phyloP scores from a whole-genome alignment of 2,329 filamentous ascomycete genomes.

The Neonectria punicea region DNA sequence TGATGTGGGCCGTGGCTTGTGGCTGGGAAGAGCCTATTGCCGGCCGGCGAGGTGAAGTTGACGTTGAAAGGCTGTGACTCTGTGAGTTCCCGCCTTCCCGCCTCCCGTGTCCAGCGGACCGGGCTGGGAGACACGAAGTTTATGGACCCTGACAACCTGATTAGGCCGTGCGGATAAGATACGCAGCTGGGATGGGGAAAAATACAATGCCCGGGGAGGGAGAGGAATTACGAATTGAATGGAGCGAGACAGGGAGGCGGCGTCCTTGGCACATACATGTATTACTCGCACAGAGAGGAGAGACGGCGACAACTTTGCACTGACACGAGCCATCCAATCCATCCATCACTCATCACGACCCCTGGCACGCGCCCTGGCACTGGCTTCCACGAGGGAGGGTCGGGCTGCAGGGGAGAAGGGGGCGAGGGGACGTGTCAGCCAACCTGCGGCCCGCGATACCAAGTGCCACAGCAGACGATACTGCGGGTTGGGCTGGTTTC shows the following conservation, averaged over 20 bases:
- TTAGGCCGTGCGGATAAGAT: background rate
- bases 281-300: background rate
- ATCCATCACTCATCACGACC: background rate
- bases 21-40: slow-evolving; percentile 7
- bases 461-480: background rate
- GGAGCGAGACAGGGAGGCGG: background rate
- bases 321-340: background rate
- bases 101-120: background rate
- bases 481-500: background rate
- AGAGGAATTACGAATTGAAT: too few species aligned
- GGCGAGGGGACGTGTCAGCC: background rate
- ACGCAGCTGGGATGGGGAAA: too few species aligned
- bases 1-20: background rate
- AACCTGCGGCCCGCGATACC: background rate
- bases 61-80: background rate
- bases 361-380: background rate
- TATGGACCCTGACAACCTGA: background rate
- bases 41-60: background rate
- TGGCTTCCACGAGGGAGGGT: background rate
- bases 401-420: background rate
- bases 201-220: too few species aligned
- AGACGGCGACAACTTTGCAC: too few species aligned
- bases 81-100: background rate
- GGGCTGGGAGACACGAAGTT: background rate
- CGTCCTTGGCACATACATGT: background rate